Conservation (phyloP, 2,329 filamentous ascomycete genomes). For the Pseudogymnoascus sp. region DNA sequence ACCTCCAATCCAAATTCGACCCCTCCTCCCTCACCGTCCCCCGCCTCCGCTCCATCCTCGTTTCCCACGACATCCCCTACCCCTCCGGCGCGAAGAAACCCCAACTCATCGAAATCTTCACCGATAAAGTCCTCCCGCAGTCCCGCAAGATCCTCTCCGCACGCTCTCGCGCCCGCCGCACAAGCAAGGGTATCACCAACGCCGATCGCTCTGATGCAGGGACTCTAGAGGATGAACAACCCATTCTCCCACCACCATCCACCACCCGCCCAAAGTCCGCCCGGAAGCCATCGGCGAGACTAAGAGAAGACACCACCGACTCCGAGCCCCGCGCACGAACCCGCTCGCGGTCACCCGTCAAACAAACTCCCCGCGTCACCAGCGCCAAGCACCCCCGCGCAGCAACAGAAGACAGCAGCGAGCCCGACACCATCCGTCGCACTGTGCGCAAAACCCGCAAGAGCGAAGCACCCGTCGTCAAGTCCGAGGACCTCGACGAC, state of each 20-base stretch:
- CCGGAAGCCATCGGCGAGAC: conserved; percentile 44
- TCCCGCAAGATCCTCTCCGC: conserved; percentile 68
- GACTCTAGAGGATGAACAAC: conserved; percentile 53
- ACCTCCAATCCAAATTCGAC: conserved; percentile 82
- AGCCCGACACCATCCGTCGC: conserved; percentile 32
- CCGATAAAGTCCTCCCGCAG: conserved; percentile 68
- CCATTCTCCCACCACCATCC: conserved; percentile 39
- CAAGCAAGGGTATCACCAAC: conserved; percentile 75
- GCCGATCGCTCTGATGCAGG: conserved; percentile 57
- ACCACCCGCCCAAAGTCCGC: conserved; percentile 48
- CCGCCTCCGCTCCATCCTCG: conserved; percentile 80
- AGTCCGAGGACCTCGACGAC: conserved; percentile 45
- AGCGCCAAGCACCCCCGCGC: conserved; percentile 47
- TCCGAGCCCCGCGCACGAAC: conserved; percentile 32
- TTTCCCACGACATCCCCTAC: conserved; percentile 80
- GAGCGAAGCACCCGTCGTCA: conserved; percentile 39
- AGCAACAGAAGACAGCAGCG: conserved; percentile 41
- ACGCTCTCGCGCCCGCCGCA: conserved; percentile 72
- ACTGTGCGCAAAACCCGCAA: conserved; percentile 46
- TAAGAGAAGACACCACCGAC: conserved; percentile 46
- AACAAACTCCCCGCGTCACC: conserved; percentile 43
- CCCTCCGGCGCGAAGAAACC: conserved; percentile 86
- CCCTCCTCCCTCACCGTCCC: conserved; percentile 77
- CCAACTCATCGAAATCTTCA: conserved; percentile 78
- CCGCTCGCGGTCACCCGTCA: conserved; percentile 42